Base-by-base conservation (phyloP, 768 basidiomycete genomes). In the Naganishia vishniacii region DNA sequence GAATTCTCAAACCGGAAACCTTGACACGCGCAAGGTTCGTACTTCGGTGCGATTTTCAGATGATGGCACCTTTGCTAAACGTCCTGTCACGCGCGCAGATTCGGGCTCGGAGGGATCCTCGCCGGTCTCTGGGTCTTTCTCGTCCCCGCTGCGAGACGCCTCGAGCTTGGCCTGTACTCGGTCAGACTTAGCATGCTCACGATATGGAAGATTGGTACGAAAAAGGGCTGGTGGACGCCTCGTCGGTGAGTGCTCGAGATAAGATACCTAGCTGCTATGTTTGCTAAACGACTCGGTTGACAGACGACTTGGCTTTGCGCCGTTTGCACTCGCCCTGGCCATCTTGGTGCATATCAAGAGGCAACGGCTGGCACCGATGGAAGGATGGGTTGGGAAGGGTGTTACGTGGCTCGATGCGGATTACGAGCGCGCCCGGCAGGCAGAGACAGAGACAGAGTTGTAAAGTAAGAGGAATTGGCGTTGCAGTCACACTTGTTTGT, bases 121-220 rank as follows among this genome's bases (percentile, higher is more conserved):
- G 64, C 64, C 23, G 64, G 64, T 41, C 48, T 56, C 15, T 65
- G 64, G 64, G 31, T 65, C 47, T 42, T 60, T 23, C 48, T 65
- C 26, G 64, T 65, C 26, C 64, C 64, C 7, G 25, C 58, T 31
- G 32, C 58, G 3, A 15, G 64, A 25, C 31, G 64, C 13, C 48
- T 65, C 32, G 64, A 65, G 25, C 48, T 65, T 12, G 64, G 64
- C 9, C 26, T 65, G 23, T 65, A 65, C 25, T 49, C 58, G 8
- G 23, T 61, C 26, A 48, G 64, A 28, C 26, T 60, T 58, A 61
- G 64, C 29, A 34, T 65, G 48, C 34, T 48, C 6, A 49, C 41
- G 0, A 18, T 58, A 7, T 65, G 64, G 64, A 65, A 65, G 23
- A 42, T 65, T 37, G 64, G 64, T 4, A 4, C 59, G 3, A 51